Evolutionary conservation across 208 protist species (phyloP).

Genomic region (Phytomonas serpens): DNA sequence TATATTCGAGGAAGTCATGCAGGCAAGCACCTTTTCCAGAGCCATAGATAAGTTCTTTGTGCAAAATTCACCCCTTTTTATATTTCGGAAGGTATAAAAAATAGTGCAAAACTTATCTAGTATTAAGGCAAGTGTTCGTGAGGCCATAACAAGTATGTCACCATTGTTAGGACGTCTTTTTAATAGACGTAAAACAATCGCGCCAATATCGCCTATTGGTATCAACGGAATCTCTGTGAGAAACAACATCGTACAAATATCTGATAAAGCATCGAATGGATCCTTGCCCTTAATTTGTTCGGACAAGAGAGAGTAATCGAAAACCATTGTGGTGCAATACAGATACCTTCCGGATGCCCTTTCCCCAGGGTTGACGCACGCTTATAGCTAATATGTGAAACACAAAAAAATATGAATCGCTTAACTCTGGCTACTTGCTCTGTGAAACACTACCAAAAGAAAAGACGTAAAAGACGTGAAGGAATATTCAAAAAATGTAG

Average conservation of each 20-base stretch:
- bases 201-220: slow-evolving; percentile 21
- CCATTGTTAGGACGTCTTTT: slow-evolving; percentile 26
- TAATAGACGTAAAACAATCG: slow-evolving; percentile 19
- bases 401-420: not conserved
- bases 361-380: not conserved
- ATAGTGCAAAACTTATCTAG: slow-evolving; percentile 48
- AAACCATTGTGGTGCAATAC: not conserved
- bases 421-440: not conserved
- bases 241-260: slow-evolving; percentile 42
- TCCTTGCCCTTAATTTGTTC: not conserved
- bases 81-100: not conserved
- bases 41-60: slow-evolving; percentile 8
- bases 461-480: not conserved
- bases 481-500: not conserved
- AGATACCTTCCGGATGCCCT: not conserved
- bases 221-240: slow-evolving; percentile 2
- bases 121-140: slow-evolving; percentile 49
- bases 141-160: slow-evolving; percentile 63
- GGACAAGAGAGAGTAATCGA: not conserved
- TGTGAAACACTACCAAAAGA: not conserved
- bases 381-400: not conserved
- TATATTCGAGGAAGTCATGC: not conserved
- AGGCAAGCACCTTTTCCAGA: not conserved
- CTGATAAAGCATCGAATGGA: slow-evolving; percentile 32
- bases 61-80: slow-evolving; percentile 12